Conservation (phyloP, 192 early-diverging fungal genomes). For the Globomyces pollinis-pini region DNA sequence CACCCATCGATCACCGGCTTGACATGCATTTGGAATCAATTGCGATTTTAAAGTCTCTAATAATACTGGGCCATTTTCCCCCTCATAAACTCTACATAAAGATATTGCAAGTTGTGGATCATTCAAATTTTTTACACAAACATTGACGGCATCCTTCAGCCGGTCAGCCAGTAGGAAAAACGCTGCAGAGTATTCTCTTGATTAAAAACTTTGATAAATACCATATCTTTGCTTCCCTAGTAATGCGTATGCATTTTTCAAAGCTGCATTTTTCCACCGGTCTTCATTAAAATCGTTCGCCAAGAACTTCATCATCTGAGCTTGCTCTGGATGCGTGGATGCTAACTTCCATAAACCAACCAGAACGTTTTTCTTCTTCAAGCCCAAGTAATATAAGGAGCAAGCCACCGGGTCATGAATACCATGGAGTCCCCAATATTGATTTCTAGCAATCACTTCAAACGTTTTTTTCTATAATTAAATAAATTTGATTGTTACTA, state of each 20-base stretch:
- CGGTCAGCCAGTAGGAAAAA: constrained; percentile 90
- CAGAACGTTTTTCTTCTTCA: constrained; percentile 84
- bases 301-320: constrained; percentile 83
- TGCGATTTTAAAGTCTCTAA: constrained; percentile 37
- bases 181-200: constrained; percentile 82
- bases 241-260: constrained; percentile 98
- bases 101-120: constrained; percentile 90
- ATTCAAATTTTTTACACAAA: constrained; percentile 84
- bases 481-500: constrained; percentile 23
- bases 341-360: constrained; percentile 86
- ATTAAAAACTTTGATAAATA: not conserved
- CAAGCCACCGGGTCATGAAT: constrained; percentile 70
- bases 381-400: constrained; percentile 80
- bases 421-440: constrained; percentile 66
- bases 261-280: constrained; percentile 86
- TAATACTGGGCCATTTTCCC: constrained; percentile 50
- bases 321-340: constrained; percentile 72
- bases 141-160: constrained; percentile 83
- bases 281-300: constrained; percentile 84
- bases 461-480: constrained; percentile 45
- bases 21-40: constrained; percentile 49
- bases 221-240: constrained; percentile 84
- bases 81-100: constrained; percentile 86
- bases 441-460: constrained; percentile 83
- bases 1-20: constrained; percentile 61